Percentiles rank a stretch among this genome's conserved stretches.
These are phyloP conservation scores for Triticum monococcum DNA, from an alignment of 176 grass and related monocot species.

Conservation along the genomic window DNA sequence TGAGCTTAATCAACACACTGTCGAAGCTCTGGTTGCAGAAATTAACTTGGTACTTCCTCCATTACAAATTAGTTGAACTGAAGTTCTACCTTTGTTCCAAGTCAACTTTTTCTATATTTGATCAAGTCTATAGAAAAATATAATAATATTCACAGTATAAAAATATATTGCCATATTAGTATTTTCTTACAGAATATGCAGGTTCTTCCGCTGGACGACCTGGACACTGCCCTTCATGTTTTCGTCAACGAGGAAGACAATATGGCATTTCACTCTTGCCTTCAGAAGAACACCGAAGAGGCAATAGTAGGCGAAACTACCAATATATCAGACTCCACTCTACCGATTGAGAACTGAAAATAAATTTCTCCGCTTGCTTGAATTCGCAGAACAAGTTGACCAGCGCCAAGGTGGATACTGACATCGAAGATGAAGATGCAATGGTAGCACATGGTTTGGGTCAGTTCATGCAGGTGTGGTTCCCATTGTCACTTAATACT, in stretches of 20 bases:
- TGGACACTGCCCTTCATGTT: constrained; percentile 69
- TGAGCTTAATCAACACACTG: constrained; percentile 63
- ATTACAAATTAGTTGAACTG: neutral
- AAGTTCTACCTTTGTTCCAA: neutral
- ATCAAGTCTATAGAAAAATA: neutral
- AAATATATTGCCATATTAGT: neutral
- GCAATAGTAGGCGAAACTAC: constrained; percentile 34
- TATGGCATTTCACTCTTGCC: constrained; percentile 58
- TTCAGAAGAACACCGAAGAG: constrained; percentile 50
- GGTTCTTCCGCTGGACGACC: constrained; percentile 54
- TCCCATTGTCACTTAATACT: neutral
- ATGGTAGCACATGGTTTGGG: constrained; percentile 35
- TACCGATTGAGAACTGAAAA: too few relatives aligned
- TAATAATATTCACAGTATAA: neutral
- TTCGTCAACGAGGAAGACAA: constrained; percentile 76
- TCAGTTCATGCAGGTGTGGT: constrained; percentile 49
- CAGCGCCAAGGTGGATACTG: constrained; percentile 12
- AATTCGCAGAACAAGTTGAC: too few relatives aligned
- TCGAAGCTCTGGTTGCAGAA: constrained; percentile 72
- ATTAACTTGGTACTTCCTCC: constrained; percentile 69
- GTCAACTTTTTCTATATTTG: neutral
- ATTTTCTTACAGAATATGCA: constrained; percentile 66
- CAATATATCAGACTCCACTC: neutral
- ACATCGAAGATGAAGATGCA: constrained; percentile 38
- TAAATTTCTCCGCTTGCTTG: too few relatives aligned